Evolutionary conservation across 2,329 filamentous ascomycete genomes (phyloP).

Genomic region (Hypomyces rosellus): DNA sequence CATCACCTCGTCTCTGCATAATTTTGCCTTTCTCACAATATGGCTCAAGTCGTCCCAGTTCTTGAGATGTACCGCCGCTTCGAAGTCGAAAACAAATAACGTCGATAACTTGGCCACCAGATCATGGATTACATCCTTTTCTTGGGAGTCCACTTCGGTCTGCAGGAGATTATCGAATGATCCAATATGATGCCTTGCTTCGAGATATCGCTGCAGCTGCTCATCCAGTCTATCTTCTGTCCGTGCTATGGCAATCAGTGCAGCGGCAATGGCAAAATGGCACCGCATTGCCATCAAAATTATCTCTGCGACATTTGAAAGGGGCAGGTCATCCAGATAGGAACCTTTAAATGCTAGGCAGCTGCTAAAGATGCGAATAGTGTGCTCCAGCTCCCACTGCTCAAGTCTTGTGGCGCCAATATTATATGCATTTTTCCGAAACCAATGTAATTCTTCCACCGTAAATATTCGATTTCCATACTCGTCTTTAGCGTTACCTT

Average conservation of each 20-base stretch:
- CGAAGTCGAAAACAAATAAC: constrained; percentile 71
- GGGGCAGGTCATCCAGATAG: constrained; percentile 42
- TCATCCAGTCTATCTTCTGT: constrained; percentile 42
- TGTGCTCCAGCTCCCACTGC: constrained; percentile 44
- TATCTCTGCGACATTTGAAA: constrained; percentile 40
- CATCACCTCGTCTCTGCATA: constrained; percentile 38
- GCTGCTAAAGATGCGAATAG: constrained; percentile 50
- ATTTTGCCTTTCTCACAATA: constrained; percentile 49
- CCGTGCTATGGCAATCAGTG: constrained; percentile 46
- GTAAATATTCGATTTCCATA: constrained; percentile 49
- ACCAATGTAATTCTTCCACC: constrained; percentile 69
- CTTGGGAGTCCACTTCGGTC: constrained; percentile 31
- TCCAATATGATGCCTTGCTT: constrained; percentile 53
- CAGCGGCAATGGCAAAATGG: constrained; percentile 57
- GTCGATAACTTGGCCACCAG: constrained; percentile 57
- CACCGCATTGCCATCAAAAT: constrained; percentile 60
- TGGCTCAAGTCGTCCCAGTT: constrained; percentile 59
- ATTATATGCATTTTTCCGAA: constrained; percentile 77
- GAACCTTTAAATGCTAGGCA: constrained; percentile 47
- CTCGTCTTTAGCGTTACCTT: constrained; percentile 31
- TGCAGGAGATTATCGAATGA: constrained; percentile 48
- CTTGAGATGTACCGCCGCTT: constrained; percentile 61
- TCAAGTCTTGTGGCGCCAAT: constrained; percentile 57
- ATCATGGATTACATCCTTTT: constrained; percentile 42
- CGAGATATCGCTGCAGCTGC: constrained; percentile 55